Evolutionary conservation across 805 yeast genomes (phyloP), one percentile per base, ranked within the genome.

Genomic region (Brettanomyces naardenensis): DNA sequence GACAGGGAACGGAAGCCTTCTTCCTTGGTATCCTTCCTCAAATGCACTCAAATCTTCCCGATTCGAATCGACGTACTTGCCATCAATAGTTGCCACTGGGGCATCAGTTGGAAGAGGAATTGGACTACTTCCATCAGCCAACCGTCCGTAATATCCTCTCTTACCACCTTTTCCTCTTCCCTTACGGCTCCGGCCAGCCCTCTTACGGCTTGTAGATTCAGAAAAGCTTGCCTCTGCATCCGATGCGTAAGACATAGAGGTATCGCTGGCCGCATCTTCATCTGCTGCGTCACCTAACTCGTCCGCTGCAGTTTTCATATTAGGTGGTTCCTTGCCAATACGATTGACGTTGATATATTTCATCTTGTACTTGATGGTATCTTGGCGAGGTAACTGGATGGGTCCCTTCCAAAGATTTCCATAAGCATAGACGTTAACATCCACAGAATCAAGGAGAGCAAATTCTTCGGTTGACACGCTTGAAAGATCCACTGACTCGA

Each of bases 371-470:
- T 19, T 17, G 29, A 36, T 25, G 13, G 14, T 18, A 20, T 29
- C 30, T 6, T 13, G 39, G 6, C 44, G 42, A 20, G 47, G 46
- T 23, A 35, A 40, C 15, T 43, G 42, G 6, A 19, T 31, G 13
- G 56, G 56, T 11, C 44, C 48, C 15, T 50, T 41, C 29, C 49
- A 52, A 5, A 33, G 39, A 39, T 47, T 45, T 10, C 47, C 37
- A 18, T 38, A 43, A 4, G 46, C 35, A 14, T 31, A 41, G 3
- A 43, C 14, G 4, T 20, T 35, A 6, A 43, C 26, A 3, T 15
- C 20, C 14, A 41, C 29, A 17, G 25, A 15, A 30, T 25, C 25
- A 19, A 50, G 43, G 13, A 47, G 27, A 28, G 36, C 38, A 6
- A 51, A 34, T 19, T 17, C 18, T 5, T 13, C 15, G 9, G 18